A percentile compares a stretch with the other conserved stretches of the same genome.
Evolutionary conservation across 148 eudicot species (phyloP).

Genomic region (Persicaria maculosa): DNA sequence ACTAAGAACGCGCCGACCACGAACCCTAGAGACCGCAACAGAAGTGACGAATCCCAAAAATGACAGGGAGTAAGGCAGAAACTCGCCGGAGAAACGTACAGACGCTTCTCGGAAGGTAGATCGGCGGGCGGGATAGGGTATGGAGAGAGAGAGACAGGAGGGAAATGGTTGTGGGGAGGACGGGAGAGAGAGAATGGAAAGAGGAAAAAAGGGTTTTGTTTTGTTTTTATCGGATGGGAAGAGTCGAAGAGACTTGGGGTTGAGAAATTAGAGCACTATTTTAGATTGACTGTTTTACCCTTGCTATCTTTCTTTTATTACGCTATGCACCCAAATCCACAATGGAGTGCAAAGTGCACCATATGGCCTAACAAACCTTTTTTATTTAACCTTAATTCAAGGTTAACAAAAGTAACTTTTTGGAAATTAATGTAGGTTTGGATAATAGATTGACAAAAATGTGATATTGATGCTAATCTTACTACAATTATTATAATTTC

Average conservation of each 20-base stretch:
- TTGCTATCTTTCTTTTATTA: not conserved
- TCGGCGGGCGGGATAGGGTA: constrained; percentile 11
- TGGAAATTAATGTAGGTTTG: too few species aligned
- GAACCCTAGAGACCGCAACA: not conserved
- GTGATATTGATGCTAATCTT: too few species aligned
- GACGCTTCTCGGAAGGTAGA: constrained; percentile 2
- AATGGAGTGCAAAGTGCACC: too few species aligned
- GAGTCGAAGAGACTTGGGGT: constrained; percentile 12
- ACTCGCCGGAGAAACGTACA: constrained; percentile 4
- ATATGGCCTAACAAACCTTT: too few species aligned
- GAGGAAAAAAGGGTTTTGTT: constrained; percentile 8
- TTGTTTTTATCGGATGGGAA: constrained; percentile 13
- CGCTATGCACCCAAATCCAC: not conserved
- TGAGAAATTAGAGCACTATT: constrained; percentile 9
- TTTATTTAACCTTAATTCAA: too few species aligned
- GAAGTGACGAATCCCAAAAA: not conserved
- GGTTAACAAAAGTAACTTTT: too few species aligned
- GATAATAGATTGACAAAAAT: too few species aligned
- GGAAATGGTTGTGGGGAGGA: constrained; percentile 8
- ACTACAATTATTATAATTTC: too few species aligned
- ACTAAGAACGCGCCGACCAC: not conserved
- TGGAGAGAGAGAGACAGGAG: not conserved
- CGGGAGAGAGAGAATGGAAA: constrained; percentile 3
- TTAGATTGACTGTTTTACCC: constrained; percentile 1
- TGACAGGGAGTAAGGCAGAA: not conserved